These are phyloP conservation scores for Fusarium chuoi DNA, from an alignment of 2,329 filamentous ascomycete genomes.

Conservation along the genomic window DNA sequence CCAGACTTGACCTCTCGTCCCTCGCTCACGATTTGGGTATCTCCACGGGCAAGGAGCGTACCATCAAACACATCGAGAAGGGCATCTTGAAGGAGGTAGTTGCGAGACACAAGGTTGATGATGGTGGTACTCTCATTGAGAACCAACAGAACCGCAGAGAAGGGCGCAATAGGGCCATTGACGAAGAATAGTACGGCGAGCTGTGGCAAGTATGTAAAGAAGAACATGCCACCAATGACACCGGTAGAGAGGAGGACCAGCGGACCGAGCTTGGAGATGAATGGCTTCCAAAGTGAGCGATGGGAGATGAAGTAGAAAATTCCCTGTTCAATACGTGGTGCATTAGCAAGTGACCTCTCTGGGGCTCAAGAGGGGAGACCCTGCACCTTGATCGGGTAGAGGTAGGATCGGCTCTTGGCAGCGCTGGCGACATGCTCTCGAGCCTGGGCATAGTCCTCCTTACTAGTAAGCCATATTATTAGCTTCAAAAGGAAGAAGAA, in stretches of 20 bases:
- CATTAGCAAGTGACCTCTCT: neutral
- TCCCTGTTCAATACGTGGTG: constrained; percentile 54
- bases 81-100: constrained; percentile 82
- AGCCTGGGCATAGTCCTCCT: constrained; percentile 78
- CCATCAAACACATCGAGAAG: constrained; percentile 92
- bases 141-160: constrained; percentile 76
- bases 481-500: constrained; percentile 4
- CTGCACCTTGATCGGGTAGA: constrained; percentile 81
- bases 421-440: constrained; percentile 73
- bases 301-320: constrained; percentile 69
- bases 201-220: constrained; percentile 87
- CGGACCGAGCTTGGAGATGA: constrained; percentile 64
- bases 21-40: constrained; percentile 72
- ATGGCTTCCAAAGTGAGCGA: constrained; percentile 67
- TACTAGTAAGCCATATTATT: constrained; percentile 49
- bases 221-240: constrained; percentile 84
- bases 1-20: constrained; percentile 77
- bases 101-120: constrained; percentile 68
- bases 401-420: constrained; percentile 78
- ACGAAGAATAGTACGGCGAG: constrained; percentile 84
- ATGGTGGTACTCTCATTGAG: constrained; percentile 70
- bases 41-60: constrained; percentile 63
- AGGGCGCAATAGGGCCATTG: constrained; percentile 82
- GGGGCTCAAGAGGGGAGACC: neutral
- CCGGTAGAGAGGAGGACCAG: constrained; percentile 76